phyloP scores from a whole-genome alignment of 2,329 filamentous ascomycete species.

The Fusarium buharicum region DNA sequence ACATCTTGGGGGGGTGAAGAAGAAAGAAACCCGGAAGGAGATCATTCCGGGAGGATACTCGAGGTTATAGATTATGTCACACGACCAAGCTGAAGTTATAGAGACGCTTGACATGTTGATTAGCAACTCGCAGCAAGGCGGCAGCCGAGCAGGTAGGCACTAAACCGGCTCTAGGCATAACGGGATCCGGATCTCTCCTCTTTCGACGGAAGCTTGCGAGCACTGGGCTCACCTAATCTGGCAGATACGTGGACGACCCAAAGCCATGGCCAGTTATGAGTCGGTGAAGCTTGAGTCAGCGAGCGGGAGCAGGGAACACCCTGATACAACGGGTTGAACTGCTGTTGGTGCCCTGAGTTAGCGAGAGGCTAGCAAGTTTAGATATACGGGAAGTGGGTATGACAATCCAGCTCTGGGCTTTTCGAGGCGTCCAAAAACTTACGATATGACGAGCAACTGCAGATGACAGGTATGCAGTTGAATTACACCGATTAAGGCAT shows the following conservation, averaged over 20 bases:
- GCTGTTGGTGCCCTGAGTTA: slow-evolving; percentile 10
- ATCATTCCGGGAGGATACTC: slow-evolving; percentile 4
- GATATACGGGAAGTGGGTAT: slow-evolving; percentile 39
- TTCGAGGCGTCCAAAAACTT: slow-evolving; percentile 7
- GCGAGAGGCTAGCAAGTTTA: slow-evolving; percentile 8
- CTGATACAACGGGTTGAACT: slow-evolving; percentile 4
- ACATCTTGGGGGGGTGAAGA: slow-evolving; percentile 18
- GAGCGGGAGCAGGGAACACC: slow-evolving; percentile 19
- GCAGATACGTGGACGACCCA: not conserved
- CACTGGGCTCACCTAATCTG: not conserved
- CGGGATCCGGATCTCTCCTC: not conserved
- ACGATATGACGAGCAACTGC: slow-evolving; percentile 20
- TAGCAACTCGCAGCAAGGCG: too few species aligned
- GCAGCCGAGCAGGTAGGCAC: too few species aligned
- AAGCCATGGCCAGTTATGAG: not conserved
- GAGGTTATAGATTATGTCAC: slow-evolving; percentile 13
- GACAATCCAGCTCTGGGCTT: slow-evolving; percentile 8
- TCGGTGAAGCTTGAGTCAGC: not conserved
- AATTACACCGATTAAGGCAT: slow-evolving; percentile 2
- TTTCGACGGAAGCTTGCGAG: not conserved
- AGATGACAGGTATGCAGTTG: slow-evolving; percentile 26
- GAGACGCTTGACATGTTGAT: slow-evolving; percentile 12
- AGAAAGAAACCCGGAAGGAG: slow-evolving; percentile 18
- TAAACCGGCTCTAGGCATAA: not conserved
- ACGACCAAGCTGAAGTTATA: slow-evolving; percentile 10